Percentiles rank a stretch among this genome's conserved stretches.
These are phyloP conservation scores for Aspergillus versicolor DNA, from an alignment of 2,329 filamentous ascomycete genomes.

Conservation along the genomic window DNA sequence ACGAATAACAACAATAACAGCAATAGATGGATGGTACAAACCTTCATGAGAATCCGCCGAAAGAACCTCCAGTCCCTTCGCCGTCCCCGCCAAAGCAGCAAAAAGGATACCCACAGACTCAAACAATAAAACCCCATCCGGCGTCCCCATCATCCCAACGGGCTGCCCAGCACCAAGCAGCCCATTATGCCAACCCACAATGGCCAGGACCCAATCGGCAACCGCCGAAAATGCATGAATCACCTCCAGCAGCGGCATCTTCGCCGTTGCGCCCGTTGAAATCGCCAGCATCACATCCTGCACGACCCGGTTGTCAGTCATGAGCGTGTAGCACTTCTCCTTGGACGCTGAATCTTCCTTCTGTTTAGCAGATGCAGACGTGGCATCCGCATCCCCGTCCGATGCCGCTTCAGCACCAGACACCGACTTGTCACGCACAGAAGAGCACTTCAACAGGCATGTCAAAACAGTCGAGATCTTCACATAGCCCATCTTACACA, in stretches of 20 bases:
- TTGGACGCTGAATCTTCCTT: neutral
- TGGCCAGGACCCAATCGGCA: slow-evolving; percentile 40
- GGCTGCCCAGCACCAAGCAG: slow-evolving; percentile 26
- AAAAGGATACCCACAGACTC: slow-evolving; percentile 44
- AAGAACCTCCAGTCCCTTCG: slow-evolving; percentile 37
- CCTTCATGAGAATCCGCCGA: slow-evolving; percentile 36
- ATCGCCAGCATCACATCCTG: slow-evolving; percentile 43
- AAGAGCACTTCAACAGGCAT: slow-evolving; percentile 36
- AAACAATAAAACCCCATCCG: slow-evolving; percentile 41
- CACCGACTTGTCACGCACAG: slow-evolving; percentile 26
- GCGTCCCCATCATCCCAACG: slow-evolving; percentile 32
- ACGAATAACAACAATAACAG: neutral
- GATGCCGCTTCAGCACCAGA: neutral
- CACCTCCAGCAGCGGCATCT: slow-evolving; percentile 29
- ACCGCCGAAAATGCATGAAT: slow-evolving; percentile 33
- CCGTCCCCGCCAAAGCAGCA: slow-evolving; percentile 37
- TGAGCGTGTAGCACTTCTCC: slow-evolving; percentile 31
- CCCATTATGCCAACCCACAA: slow-evolving; percentile 36
- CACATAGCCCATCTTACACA: slow-evolving; percentile 34
- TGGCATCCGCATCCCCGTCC: too few species aligned
- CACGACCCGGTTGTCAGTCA: slow-evolving; percentile 44
- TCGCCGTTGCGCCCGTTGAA: slow-evolving; percentile 34
- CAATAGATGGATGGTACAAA: slow-evolving; percentile 15
- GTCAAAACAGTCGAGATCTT: slow-evolving; percentile 35
- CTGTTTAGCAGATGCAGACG: slow-evolving; percentile 7